These are phyloP conservation scores for Boletus reticulatus DNA, from an alignment of 768 basidiomycete species.

Conservation along the genomic window DNA sequence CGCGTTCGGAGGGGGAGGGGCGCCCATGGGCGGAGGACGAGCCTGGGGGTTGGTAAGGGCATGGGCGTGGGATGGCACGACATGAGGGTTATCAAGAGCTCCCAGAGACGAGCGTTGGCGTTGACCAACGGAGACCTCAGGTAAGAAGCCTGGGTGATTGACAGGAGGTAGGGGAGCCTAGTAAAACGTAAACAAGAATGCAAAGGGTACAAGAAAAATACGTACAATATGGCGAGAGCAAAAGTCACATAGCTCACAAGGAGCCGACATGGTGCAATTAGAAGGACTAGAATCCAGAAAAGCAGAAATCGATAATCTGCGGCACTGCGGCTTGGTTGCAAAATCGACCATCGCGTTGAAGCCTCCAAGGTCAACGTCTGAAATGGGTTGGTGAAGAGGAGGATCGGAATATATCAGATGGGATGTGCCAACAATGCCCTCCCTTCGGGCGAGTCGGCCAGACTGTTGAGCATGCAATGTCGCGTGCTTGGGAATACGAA, in stretches of 20 bases:
- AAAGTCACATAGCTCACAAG: background rate
- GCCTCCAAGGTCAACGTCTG: background rate
- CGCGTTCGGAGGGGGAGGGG: too few relatives aligned
- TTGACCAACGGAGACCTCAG: too few relatives aligned
- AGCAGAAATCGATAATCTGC: background rate
- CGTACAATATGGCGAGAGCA: background rate
- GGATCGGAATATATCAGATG: background rate
- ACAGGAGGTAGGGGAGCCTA: too few relatives aligned
- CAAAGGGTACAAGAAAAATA: background rate
- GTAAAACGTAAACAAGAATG: too few relatives aligned
- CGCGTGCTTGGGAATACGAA: constrained; percentile 1
- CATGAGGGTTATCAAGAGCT: too few relatives aligned
- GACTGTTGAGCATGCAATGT: constrained; percentile 3
- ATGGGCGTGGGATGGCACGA: too few relatives aligned
- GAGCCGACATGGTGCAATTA: background rate
- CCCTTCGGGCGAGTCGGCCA: background rate
- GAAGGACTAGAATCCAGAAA: background rate
- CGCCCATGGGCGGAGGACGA: too few relatives aligned
- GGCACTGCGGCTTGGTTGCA: background rate
- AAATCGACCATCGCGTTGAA: background rate
- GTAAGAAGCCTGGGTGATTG: too few relatives aligned
- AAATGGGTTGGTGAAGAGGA: background rate
- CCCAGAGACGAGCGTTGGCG: too few relatives aligned
- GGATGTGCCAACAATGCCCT: background rate
- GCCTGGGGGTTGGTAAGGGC: too few relatives aligned